Evolutionary conservation across 768 basidiomycete species (phyloP).

Genomic region (Collybia sordida): DNA sequence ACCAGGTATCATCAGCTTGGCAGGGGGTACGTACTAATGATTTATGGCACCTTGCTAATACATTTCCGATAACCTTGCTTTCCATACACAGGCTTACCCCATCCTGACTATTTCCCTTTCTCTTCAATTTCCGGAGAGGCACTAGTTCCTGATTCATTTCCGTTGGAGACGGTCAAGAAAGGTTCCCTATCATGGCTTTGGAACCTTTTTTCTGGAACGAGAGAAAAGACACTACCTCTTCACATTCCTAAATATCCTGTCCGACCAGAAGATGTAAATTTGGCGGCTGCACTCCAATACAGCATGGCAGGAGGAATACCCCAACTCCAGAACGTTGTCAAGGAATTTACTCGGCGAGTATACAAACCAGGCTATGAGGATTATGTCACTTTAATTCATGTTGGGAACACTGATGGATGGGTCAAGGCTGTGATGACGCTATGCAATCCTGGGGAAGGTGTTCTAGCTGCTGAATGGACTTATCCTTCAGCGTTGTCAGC

Average conservation of each 20-base stretch:
- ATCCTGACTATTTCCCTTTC: constrained; percentile 71
- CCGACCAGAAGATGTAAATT: constrained; percentile 47
- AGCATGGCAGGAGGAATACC: constrained; percentile 51
- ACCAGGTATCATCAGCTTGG: constrained; percentile 57
- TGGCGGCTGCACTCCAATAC: constrained; percentile 73
- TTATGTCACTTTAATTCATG: constrained; percentile 54
- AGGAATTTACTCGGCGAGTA: constrained; percentile 53
- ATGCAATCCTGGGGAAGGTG: constrained; percentile 62
- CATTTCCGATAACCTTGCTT: background rate
- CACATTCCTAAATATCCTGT: constrained; percentile 62
- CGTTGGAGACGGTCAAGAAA: constrained; percentile 27
- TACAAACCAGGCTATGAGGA: constrained; percentile 63
- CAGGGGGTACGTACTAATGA: constrained; percentile 53
- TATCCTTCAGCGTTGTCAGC: constrained; percentile 56
- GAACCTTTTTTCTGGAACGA: constrained; percentile 43
- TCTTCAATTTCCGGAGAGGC: constrained; percentile 56
- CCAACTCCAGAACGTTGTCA: constrained; percentile 53
- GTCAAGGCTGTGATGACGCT: constrained; percentile 56
- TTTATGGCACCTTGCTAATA: too few relatives aligned
- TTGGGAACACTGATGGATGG: constrained; percentile 77
- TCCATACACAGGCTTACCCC: constrained; percentile 52
- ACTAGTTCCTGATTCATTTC: constrained; percentile 49
- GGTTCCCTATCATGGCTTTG: constrained; percentile 55
- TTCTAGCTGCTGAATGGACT: constrained; percentile 69
- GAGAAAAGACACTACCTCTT: constrained; percentile 46